Percentiles rank a stretch among this genome's conserved stretches.
phyloP scores from a whole-genome alignment of 1,139 yeast species.

The Blastobotrys capitulatus region DNA sequence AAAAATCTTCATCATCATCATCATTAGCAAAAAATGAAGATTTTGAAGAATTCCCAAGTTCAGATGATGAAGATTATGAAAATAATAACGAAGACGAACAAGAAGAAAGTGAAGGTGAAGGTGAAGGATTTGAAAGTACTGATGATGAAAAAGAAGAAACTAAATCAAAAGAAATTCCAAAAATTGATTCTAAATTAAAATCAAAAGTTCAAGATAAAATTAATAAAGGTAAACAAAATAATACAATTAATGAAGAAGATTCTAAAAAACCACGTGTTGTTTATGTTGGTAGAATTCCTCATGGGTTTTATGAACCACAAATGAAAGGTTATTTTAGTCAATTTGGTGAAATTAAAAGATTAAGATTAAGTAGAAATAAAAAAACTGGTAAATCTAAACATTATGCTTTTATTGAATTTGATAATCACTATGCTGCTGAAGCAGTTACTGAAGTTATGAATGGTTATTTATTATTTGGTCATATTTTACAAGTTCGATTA shows the following conservation, averaged over 20 bases:
- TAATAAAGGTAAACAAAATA: conserved; percentile 15
- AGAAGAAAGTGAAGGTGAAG: conserved; percentile 24
- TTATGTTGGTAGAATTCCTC: conserved; percentile 88
- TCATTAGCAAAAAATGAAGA: conserved; percentile 27
- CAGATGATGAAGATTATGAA: conserved; percentile 25
- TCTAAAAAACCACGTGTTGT: conserved; percentile 50
- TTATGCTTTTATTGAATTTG: conserved; percentile 86
- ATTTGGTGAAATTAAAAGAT: conserved; percentile 76
- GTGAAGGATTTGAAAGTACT: conserved; percentile 26
- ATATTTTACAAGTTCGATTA: conserved; percentile 63
- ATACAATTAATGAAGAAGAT: conserved; percentile 17
- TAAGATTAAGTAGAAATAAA: conserved; percentile 81
- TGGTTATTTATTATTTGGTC: conserved; percentile 85
- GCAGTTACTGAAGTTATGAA: conserved; percentile 95
- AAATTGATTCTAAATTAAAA: conserved; percentile 11
- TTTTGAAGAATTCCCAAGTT: conserved; percentile 34
- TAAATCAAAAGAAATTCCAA: conserved; percentile 20
- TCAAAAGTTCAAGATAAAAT: conserved; percentile 19
- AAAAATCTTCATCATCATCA: conserved; percentile 10
- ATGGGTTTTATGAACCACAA: conserved; percentile 85
- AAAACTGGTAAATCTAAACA: conserved; percentile 90
- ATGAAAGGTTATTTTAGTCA: conserved; percentile 76
- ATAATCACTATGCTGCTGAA: conserved; percentile 66
- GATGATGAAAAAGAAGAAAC: conserved; percentile 31
- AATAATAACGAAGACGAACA: conserved; percentile 21